phyloP scores from a whole-genome alignment of 164 flowering plant species.

The Liquidambar formosana region DNA sequence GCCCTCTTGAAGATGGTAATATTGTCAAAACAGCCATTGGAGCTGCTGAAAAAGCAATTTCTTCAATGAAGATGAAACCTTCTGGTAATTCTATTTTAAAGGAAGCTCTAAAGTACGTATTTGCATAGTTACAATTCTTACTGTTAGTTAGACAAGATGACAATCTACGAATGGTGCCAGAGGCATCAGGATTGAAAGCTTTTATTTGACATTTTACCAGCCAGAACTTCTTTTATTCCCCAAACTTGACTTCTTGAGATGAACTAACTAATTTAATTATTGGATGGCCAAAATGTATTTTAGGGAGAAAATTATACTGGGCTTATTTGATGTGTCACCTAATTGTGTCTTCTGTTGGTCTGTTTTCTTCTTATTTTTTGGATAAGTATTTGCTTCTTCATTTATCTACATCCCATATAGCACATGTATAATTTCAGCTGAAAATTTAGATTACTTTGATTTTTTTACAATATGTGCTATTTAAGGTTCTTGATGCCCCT shows the following conservation, averaged over 20 bases:
- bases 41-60: slow-evolving; percentile 63
- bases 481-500: not conserved
- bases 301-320: not conserved
- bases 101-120: not conserved
- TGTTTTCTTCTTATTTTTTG: too few relatives aligned
- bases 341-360: too few relatives aligned
- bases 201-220: not conserved
- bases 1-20: slow-evolving; percentile 24
- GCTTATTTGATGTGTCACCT: too few relatives aligned
- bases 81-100: slow-evolving; percentile 24
- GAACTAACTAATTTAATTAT: not conserved
- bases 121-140: too few relatives aligned
- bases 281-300: not conserved
- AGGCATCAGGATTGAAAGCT: not conserved
- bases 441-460: too few relatives aligned
- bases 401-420: too few relatives aligned
- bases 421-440: too few relatives aligned
- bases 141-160: too few relatives aligned
- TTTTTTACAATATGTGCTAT: too few relatives aligned
- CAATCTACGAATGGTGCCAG: too few relatives aligned
- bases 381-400: too few relatives aligned
- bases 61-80: slow-evolving; percentile 33
- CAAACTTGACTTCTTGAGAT: not conserved
- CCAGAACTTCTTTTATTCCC: too few relatives aligned
- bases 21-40: slow-evolving; percentile 49